Conservation (phyloP, 106 monocot species). For the Gastrodia elata region DNA sequence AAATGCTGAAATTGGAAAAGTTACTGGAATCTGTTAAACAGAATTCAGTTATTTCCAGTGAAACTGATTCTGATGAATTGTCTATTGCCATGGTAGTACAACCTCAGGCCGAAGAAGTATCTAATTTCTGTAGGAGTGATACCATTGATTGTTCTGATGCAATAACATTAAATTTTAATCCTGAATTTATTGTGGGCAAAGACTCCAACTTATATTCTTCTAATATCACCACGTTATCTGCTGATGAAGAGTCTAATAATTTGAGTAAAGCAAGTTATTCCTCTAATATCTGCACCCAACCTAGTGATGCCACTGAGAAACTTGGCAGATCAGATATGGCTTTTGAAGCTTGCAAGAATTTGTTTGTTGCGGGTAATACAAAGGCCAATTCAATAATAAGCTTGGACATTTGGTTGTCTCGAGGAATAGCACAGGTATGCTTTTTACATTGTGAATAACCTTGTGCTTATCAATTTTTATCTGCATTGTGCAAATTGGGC, state of each 20-base stretch:
- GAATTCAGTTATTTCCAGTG: constrained; percentile 12
- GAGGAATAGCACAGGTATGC: constrained; percentile 75
- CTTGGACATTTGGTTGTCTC: constrained; percentile 81
- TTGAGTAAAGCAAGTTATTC: constrained; percentile 28
- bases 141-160: constrained; percentile 14
- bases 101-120: constrained; percentile 16
- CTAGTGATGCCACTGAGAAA: constrained; percentile 16
- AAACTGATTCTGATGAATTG: constrained; percentile 24
- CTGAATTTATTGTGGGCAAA: not conserved
- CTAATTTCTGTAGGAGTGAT: constrained; percentile 17
- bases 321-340: constrained; percentile 17
- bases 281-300: constrained; percentile 23
- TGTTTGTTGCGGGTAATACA: constrained; percentile 31
- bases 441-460: not conserved
- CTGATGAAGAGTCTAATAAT: constrained; percentile 15
- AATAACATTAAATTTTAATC: constrained; percentile 3
- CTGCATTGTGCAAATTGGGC: not conserved
- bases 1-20: constrained; percentile 73
- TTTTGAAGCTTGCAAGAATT: constrained; percentile 24
- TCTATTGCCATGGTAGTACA: not conserved
- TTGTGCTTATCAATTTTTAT: not conserved
- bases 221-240: not conserved
- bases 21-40: constrained; percentile 43
- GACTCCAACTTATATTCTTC: not conserved
- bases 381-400: constrained; percentile 66